Conservation (phyloP, 106 monocot genomes). For the Apostasia ramifera region DNA sequence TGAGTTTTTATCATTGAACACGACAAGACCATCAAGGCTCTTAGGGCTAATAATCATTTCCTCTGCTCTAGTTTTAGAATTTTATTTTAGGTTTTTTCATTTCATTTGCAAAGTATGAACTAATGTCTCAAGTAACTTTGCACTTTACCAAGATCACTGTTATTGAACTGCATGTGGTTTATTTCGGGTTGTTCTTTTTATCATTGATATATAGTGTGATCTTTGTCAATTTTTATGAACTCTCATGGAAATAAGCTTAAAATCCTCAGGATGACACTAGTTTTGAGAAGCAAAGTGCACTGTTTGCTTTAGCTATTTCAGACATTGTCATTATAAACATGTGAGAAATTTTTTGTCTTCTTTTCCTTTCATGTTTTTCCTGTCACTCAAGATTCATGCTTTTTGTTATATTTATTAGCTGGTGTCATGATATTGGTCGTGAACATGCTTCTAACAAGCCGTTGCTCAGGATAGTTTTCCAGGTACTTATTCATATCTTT, state of each 20-base stretch:
- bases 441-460: constrained; percentile 92
- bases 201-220: not conserved
- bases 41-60: too few species aligned
- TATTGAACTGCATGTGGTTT: not conserved
- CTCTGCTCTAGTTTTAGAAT: too few species aligned
- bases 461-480: constrained; percentile 46
- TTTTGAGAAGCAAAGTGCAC: constrained; percentile 89
- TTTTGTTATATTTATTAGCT: constrained; percentile 30
- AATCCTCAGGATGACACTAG: constrained; percentile 76
- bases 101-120: too few species aligned
- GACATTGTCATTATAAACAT: constrained; percentile 87
- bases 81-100: too few species aligned
- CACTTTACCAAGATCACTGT: too few species aligned
- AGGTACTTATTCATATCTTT: constrained; percentile 30
- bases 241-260: constrained; percentile 42
- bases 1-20: too few species aligned
- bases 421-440: constrained; percentile 97
- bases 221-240: too few species aligned
- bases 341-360: constrained; percentile 26
- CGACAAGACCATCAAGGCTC: too few species aligned
- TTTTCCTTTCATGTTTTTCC: not conserved
- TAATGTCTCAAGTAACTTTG: too few species aligned
- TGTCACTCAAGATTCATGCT: not conserved
- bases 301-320: constrained; percentile 81
- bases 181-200: not conserved